Conservation (phyloP, 257 asterid genomes). For the Solanum megistacrolobum region DNA sequence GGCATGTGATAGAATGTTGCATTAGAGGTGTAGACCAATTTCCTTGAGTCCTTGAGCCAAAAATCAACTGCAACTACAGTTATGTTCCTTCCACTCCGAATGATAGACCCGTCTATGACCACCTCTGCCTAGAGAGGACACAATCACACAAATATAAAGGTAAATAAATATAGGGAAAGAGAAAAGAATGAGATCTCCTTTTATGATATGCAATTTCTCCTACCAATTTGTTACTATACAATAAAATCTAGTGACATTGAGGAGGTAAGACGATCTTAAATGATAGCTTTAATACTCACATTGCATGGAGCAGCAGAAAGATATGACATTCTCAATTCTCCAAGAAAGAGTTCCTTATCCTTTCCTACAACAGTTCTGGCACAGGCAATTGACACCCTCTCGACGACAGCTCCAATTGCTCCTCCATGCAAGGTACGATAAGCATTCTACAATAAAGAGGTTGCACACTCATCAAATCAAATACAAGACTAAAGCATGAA, state of each 20-base stretch:
- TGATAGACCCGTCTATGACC: constrained; percentile 46
- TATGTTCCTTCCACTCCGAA: constrained; percentile 74
- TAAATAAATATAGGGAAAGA: not conserved
- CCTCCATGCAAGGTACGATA: constrained; percentile 89
- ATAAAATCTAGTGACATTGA: not conserved
- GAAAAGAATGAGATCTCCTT: not conserved
- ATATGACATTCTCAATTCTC: constrained; percentile 69
- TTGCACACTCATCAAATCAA: not conserved
- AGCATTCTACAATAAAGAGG: constrained; percentile 30
- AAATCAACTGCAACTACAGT: constrained; percentile 58
- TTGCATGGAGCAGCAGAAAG: constrained; percentile 60
- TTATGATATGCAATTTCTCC: not conserved
- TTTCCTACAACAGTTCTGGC: constrained; percentile 75
- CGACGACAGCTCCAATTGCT: constrained; percentile 63
- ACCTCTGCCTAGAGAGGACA: constrained; percentile 41
- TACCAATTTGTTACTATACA: not conserved
- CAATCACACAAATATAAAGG: not conserved
- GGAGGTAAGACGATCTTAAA: not conserved
- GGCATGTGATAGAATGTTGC: constrained; percentile 70
- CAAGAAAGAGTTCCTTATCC: constrained; percentile 66
- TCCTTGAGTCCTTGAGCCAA: constrained; percentile 39
- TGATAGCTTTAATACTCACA: constrained; percentile 19
- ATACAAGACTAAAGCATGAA: not conserved
- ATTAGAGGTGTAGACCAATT: constrained; percentile 46
- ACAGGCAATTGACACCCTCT: constrained; percentile 63